Percentiles rank a stretch among this genome's conserved stretches.
Conservation (phyloP, 1,284 basidiomycete species). For the Cryptococcus sp. region DNA sequence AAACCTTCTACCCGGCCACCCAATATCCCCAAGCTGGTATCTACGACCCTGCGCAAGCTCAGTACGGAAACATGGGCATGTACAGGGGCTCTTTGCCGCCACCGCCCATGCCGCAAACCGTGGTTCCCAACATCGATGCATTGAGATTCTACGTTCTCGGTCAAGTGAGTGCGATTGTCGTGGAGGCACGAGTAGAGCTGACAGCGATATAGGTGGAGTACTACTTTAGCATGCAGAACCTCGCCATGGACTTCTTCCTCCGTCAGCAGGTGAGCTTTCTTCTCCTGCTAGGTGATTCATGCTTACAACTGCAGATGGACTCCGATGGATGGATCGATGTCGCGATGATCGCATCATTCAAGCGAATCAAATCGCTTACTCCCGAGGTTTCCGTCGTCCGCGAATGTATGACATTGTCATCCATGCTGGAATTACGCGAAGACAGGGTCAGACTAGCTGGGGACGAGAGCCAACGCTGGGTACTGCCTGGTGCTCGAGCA, state of each 20-base stretch:
- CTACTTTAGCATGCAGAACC: conserved; percentile 82
- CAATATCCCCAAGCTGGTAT: conserved; percentile 16
- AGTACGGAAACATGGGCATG: conserved; percentile 17
- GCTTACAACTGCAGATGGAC: conserved; percentile 71
- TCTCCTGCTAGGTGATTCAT: neutral
- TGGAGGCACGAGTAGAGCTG: neutral
- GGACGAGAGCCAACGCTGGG: conserved; percentile 64
- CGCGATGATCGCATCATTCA: conserved; percentile 77
- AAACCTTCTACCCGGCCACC: conserved; percentile 22
- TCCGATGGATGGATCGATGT: conserved; percentile 83
- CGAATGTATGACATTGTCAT: conserved; percentile 70
- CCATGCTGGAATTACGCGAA: conserved; percentile 69
- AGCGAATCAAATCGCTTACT: conserved; percentile 73
- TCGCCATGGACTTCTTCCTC: conserved; percentile 79
- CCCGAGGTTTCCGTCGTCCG: conserved; percentile 66
- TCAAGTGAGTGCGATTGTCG: conserved; percentile 49
- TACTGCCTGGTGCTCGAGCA: conserved; percentile 66
- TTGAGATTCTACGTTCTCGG: conserved; percentile 68
- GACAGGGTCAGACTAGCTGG: conserved; percentile 66
- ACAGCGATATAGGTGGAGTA: conserved; percentile 67
- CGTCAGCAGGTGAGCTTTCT: conserved; percentile 63
- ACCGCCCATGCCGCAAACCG: conserved; percentile 63
- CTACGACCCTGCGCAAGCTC: conserved; percentile 31
- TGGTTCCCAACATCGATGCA: conserved; percentile 61
- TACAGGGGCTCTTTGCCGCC: conserved; percentile 43